Conservation (phyloP, 768 basidiomycete species). For the Boletellus emodensis region DNA sequence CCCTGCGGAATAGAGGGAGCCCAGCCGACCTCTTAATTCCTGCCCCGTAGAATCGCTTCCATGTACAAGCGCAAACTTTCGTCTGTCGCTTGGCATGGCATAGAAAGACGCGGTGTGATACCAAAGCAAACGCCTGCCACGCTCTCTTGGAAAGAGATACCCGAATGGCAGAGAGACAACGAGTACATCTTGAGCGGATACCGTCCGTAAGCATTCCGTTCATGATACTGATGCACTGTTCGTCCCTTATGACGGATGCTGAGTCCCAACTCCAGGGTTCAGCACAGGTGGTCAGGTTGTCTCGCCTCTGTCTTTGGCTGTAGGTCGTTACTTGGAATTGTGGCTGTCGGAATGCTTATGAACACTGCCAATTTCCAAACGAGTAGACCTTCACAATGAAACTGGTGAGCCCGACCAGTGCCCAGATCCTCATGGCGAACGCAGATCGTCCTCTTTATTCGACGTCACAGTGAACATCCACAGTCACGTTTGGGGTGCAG, state of each 20-base stretch:
- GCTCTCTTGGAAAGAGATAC: slow-evolving; percentile 55
- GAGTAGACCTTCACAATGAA: slow-evolving; percentile 72
- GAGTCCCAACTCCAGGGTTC: slow-evolving; percentile 38
- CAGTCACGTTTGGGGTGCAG: slow-evolving; percentile 69
- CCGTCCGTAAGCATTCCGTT: slow-evolving; percentile 46
- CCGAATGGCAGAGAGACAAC: slow-evolving; percentile 71
- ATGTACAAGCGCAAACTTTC: slow-evolving; percentile 14
- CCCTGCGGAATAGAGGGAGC: not conserved
- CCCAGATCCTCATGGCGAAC: slow-evolving; percentile 1
- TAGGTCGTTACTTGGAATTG: slow-evolving; percentile 33
- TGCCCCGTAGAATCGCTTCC: slow-evolving; percentile 1
- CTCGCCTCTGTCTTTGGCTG: slow-evolving; percentile 62
- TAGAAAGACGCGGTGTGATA: not conserved
- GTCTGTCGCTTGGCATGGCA: slow-evolving; percentile 9
- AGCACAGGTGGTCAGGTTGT: slow-evolving; percentile 61
- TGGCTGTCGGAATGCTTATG: slow-evolving; percentile 8
- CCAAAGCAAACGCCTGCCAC: slow-evolving; percentile 19
- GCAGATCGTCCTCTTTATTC: slow-evolving; percentile 5
- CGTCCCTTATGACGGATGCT: not conserved
- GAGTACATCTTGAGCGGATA: slow-evolving; percentile 70
- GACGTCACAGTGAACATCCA: slow-evolving; percentile 73
- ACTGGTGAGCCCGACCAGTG: slow-evolving; percentile 43
- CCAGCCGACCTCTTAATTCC: not conserved
- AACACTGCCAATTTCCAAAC: slow-evolving; percentile 13
- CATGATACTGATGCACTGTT: slow-evolving; percentile 4